Percentiles rank a stretch among this genome's conserved stretches.
phyloP scores from a whole-genome alignment of 257 asterid species.

The Solanum chilense region DNA sequence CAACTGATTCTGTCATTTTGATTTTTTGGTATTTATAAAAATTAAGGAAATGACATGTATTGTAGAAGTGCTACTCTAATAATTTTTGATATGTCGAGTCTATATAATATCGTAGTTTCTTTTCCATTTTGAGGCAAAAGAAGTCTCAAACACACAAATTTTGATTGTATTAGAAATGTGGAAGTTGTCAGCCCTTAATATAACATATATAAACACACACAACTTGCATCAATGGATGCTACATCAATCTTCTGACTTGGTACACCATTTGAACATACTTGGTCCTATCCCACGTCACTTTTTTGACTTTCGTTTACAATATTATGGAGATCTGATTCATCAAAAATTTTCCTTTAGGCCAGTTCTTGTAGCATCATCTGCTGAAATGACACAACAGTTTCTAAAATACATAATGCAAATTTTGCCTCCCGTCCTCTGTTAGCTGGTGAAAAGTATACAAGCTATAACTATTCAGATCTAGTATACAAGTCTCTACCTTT shows the following conservation, averaged over 20 bases:
- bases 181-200: no score
- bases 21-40: background rate
- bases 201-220: no score
- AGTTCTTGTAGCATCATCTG: constrained; percentile 26
- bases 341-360: constrained; percentile 5
- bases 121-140: background rate
- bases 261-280: constrained; percentile 12
- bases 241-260: no score
- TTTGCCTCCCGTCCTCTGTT: no score
- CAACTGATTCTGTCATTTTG: no score
- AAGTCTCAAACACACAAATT: no score
- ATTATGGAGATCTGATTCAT: constrained; percentile 31
- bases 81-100: background rate
- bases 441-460: background rate
- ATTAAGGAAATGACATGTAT: background rate
- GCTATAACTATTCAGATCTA: constrained; percentile 1
- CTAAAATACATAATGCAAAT: constrained; percentile 12
- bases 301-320: constrained; percentile 14
- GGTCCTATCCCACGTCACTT: constrained; percentile 23
- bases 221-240: no score
- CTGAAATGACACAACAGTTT: constrained; percentile 31
- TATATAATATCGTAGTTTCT: background rate
- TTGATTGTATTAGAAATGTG: no score
- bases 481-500: background rate
- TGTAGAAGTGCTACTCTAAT: background rate